phyloP scores from a whole-genome alignment of 345 rosid genomes.

The Acer yangbiense region DNA sequence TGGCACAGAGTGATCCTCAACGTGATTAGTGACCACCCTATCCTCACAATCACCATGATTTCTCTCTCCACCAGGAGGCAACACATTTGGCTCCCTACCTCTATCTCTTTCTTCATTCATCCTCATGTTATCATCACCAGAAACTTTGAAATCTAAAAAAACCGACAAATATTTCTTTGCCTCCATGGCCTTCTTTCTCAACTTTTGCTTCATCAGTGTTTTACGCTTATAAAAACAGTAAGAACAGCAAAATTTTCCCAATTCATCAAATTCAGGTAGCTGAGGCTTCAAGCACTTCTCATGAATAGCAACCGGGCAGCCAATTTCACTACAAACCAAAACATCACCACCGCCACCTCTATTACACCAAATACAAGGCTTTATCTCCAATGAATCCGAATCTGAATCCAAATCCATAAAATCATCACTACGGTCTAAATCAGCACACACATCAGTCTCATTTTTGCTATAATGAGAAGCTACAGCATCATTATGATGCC shows the following conservation, averaged over 20 bases:
- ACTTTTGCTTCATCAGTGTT: slow-evolving; percentile 22
- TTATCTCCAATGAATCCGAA: slow-evolving; percentile 12
- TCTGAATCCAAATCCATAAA: neutral
- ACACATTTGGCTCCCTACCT: neutral
- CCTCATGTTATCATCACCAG: slow-evolving; percentile 15
- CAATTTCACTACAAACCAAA: slow-evolving; percentile 40
- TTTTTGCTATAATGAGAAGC: neutral
- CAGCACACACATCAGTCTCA: neutral
- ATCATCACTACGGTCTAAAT: slow-evolving; percentile 12
- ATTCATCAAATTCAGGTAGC: slow-evolving; percentile 41
- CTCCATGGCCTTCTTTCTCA: slow-evolving; percentile 37
- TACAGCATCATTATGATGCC: neutral
- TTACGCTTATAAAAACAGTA: slow-evolving; percentile 60
- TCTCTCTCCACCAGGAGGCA: neutral
- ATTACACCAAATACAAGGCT: slow-evolving; percentile 38
- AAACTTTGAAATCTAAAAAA: slow-evolving; percentile 27
- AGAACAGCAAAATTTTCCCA: slow-evolving; percentile 62
- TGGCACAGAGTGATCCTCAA: slow-evolving; percentile 6
- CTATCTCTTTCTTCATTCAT: neutral
- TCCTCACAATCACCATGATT: neutral
- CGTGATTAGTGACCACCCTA: neutral
- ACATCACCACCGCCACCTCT: slow-evolving; percentile 40
- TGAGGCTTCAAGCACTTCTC: slow-evolving; percentile 30
- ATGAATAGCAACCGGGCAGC: slow-evolving; percentile 51
- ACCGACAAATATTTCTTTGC: slow-evolving; percentile 27